These are phyloP conservation scores for Phytopythium delawarense DNA, from an alignment of 352 stramenopile species.

Conservation along the genomic window DNA sequence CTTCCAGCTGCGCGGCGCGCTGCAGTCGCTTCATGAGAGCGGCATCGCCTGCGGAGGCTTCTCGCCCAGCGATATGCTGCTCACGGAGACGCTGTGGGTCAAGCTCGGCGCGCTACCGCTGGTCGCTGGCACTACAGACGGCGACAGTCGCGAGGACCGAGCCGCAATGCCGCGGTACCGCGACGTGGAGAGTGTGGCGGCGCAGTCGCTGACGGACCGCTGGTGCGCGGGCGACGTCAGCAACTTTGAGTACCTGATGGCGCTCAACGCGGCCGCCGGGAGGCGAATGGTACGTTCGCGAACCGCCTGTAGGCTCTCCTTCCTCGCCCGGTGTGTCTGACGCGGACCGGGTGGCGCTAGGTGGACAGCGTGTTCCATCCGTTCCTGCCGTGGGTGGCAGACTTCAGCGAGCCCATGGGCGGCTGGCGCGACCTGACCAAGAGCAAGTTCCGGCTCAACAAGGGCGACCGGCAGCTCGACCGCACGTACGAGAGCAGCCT, in stretches of 20 bases:
- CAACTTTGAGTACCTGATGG: slow-evolving; percentile 94
- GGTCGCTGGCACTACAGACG: not conserved
- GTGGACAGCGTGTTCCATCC: slow-evolving; percentile 84
- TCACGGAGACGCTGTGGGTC: slow-evolving; percentile 50
- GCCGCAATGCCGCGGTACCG: slow-evolving; percentile 3
- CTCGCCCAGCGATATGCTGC: slow-evolving; percentile 30
- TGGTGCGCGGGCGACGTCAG: slow-evolving; percentile 89
- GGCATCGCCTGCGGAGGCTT: slow-evolving; percentile 41
- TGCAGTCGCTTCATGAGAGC: slow-evolving; percentile 40
- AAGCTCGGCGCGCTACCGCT: slow-evolving; percentile 37
- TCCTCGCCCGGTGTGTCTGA: not conserved
- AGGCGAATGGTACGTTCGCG: slow-evolving; percentile 52
- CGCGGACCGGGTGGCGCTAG: slow-evolving; percentile 11
- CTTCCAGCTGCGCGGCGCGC: slow-evolving; percentile 52
- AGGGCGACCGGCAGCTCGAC: slow-evolving; percentile 92
- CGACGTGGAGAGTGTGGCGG: slow-evolving; percentile 12
- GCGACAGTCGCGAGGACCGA: not conserved
- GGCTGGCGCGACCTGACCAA: slow-evolving; percentile 89
- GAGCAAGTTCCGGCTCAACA: slow-evolving; percentile 94
- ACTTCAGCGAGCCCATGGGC: slow-evolving; percentile 64
- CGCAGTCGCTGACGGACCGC: slow-evolving; percentile 60
- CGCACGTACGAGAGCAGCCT: slow-evolving; percentile 85
- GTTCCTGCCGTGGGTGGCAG: slow-evolving; percentile 95
- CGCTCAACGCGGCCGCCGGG: slow-evolving; percentile 88
- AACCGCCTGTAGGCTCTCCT: not conserved